Conservation (phyloP, 2,329 filamentous ascomycete genomes). For the Zopfia rhizophila region DNA sequence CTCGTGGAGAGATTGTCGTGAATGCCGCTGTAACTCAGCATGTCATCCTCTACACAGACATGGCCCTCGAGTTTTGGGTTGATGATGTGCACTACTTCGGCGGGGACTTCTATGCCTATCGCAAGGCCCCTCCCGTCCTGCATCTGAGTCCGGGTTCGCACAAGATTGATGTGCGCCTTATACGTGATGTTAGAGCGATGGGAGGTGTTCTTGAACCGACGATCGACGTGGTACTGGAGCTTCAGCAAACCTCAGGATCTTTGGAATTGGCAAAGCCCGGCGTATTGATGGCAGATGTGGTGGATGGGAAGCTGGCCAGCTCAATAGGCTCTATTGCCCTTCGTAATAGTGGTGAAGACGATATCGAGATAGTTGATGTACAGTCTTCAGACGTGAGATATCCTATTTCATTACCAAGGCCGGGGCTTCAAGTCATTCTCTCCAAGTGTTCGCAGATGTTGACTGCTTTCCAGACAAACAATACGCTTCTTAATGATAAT, state of each 20-base stretch:
- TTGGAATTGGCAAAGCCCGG: conserved; percentile 46
- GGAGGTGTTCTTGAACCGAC: conserved; percentile 62
- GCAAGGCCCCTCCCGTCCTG: conserved; percentile 61
- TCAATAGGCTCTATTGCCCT: conserved; percentile 60
- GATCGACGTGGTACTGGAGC: conserved; percentile 52
- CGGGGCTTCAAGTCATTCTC: conserved; percentile 26
- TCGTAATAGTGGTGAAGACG: conserved; percentile 56
- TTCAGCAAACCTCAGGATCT: conserved; percentile 31
- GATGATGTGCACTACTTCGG: conserved; percentile 65
- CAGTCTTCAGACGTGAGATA: conserved; percentile 40
- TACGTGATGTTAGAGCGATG: conserved; percentile 67
- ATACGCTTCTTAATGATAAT: conserved; percentile 3
- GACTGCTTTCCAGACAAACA: conserved; percentile 23
- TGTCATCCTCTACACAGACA: conserved; percentile 58
- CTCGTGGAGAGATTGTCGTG: conserved; percentile 60
- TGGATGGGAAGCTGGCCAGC: conserved; percentile 59
- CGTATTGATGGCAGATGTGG: conserved; percentile 63
- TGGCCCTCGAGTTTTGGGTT: conserved; percentile 64
- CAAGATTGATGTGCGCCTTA: conserved; percentile 62
- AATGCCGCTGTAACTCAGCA: conserved; percentile 42
- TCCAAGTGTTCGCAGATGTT: conserved; percentile 19
- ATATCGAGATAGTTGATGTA: conserved; percentile 49
- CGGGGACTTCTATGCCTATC: conserved; percentile 66
- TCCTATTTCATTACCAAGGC: conserved; percentile 14
- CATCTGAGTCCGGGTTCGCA: conserved; percentile 62